Percentiles rank a stretch among this genome's conserved stretches.
These are phyloP conservation scores for Phytopythium kandeliae DNA, from an alignment of 352 stramenopile genomes.

Conservation along the genomic window DNA sequence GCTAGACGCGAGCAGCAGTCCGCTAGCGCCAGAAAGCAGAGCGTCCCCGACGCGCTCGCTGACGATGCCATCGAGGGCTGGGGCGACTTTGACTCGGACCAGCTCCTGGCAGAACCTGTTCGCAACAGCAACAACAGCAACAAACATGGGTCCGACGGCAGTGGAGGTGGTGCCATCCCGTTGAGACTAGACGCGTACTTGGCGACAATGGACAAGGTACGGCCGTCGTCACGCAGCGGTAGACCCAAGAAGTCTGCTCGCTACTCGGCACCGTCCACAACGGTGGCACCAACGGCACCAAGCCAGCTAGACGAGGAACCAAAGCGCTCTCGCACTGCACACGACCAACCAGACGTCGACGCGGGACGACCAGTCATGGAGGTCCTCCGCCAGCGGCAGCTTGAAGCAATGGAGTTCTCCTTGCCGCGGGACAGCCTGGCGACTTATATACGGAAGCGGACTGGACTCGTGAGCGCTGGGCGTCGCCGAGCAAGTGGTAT, in stretches of 20 bases:
- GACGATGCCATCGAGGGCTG: constrained; percentile 25
- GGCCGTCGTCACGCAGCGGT: background rate
- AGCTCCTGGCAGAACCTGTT: constrained; percentile 20
- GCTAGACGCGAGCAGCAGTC: background rate
- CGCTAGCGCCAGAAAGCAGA: background rate
- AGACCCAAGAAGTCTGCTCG: background rate
- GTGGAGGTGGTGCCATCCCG: background rate
- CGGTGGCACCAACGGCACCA: background rate
- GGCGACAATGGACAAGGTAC: background rate
- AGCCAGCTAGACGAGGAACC: background rate
- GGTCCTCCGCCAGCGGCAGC: constrained; percentile 24
- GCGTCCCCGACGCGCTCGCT: background rate
- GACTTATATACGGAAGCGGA: background rate
- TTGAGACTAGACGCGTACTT: background rate
- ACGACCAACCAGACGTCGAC: constrained; percentile 2
- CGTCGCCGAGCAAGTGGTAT: background rate
- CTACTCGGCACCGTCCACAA: constrained; percentile 1
- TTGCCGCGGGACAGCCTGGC: constrained; percentile 1
- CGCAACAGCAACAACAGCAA: background rate
- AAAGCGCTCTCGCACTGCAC: background rate
- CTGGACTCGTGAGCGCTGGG: background rate
- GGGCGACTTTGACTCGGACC: constrained; percentile 54
- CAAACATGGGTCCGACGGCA: no score
- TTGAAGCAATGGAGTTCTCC: constrained; percentile 22
- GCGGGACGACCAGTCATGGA: constrained; percentile 9